Base-by-base conservation (phyloP, 352 stramenopile species). In the Pythium diclinum region DNA sequence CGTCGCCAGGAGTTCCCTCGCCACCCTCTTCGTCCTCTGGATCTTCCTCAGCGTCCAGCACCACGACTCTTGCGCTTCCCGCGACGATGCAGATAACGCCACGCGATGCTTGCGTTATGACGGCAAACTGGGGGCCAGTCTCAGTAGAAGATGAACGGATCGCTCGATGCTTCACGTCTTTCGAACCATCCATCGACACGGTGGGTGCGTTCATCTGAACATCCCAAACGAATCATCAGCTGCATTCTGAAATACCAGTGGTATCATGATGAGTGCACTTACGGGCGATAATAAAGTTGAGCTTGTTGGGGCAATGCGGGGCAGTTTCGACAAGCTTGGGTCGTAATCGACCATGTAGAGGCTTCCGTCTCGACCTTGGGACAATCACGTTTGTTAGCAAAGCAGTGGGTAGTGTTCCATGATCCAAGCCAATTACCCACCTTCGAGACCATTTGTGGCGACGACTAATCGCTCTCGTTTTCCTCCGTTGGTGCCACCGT, bases 21-120 rank as follows among this genome's bases (percentile, higher is more conserved):
- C 63, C 58, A 1, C 78, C 67, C 2, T 75, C 63, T 1, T 80
- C 77, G 1, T 81, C 78, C 2, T 81, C 74, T 17, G 79, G 69
- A 16, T 65, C 71, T 23, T 92, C 81, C 70, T 89, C 83, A 30
- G 75, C 81, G 57, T 92, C 83, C 14, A 84, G 76, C 30, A 92
- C 64, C 30, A 63, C 65, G 49, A 92, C 74, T 28, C 73, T 67
- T 51, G 59, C 73, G 19, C 67, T 56, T 53, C 61, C 58, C 8
- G 76, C 51, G 16, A 73, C 65, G 9, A 86, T 61, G 33, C 79
- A 89, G 19, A 92, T 28, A 49, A 89, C 68, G 1, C 83, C 83
- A 52, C 81, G 74, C 65, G 79, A 75, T 14, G 74, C 83, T 28
- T 80, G 79, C 6, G 83, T 61, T 17, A 83, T 66, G 6, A 87